Percentiles rank a stretch among this genome's conserved stretches.
Conservation (phyloP, 768 basidiomycete species). For the Hygrophoropsis aurantiaca region DNA sequence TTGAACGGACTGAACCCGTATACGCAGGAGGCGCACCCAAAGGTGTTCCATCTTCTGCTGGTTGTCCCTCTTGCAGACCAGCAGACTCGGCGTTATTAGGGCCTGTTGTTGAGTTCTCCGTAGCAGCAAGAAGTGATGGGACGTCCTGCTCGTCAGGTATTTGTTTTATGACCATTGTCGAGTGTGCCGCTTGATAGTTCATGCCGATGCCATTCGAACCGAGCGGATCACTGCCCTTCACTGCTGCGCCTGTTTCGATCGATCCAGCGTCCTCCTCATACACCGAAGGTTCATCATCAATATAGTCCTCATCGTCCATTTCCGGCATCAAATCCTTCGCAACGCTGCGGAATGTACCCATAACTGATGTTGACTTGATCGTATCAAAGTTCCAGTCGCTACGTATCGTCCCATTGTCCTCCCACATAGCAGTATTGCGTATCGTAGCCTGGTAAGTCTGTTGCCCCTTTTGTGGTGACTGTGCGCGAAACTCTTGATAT, state of each 20-base stretch:
- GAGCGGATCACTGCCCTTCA: conserved; percentile 60
- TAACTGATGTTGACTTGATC: conserved; percentile 64
- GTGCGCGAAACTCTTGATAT: conserved; percentile 72
- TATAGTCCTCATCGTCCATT: conserved; percentile 55
- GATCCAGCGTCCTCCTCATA: conserved; percentile 52
- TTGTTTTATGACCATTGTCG: conserved; percentile 68
- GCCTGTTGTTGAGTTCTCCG: conserved; percentile 41
- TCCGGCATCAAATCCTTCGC: conserved; percentile 66
- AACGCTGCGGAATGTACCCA: conserved; percentile 77
- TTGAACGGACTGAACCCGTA: conserved; percentile 60
- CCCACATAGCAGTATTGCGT: conserved; percentile 64
- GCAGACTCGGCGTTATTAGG: conserved; percentile 39
- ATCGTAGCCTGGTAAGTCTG: conserved; percentile 59
- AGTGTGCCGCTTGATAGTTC: conserved; percentile 59
- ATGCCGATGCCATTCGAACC: conserved; percentile 41
- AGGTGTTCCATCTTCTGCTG: conserved; percentile 26
- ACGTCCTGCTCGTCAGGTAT: conserved; percentile 41
- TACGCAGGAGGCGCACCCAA: conserved; percentile 75
- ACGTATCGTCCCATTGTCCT: conserved; percentile 70
- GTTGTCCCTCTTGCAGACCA: conserved; percentile 22
- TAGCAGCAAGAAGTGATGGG: conserved; percentile 37
- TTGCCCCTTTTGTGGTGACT: conserved; percentile 54
- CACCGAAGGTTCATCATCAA: conserved; percentile 34
- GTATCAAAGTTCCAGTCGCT: conserved; percentile 98
- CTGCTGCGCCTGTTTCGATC: conserved; percentile 61